These are phyloP conservation scores for Punctularia strigosozonata DNA, from an alignment of 768 basidiomycete genomes.

Conservation along the genomic window DNA sequence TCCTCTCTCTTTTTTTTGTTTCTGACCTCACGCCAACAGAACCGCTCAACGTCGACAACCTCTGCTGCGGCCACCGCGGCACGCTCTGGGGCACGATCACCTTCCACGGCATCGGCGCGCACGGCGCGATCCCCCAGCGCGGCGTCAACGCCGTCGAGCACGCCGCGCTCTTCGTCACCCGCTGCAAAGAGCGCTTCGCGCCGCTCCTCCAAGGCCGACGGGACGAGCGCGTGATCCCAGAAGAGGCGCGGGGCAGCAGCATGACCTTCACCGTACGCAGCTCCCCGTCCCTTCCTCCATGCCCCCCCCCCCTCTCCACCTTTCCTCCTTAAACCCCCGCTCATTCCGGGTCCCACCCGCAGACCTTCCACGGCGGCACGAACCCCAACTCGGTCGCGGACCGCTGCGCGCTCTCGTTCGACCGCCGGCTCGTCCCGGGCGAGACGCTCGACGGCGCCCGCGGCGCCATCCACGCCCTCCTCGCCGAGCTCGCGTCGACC, in stretches of 20 bases:
- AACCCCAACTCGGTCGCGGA: constrained; percentile 4
- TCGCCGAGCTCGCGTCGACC: neutral
- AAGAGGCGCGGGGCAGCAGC: constrained; percentile 1
- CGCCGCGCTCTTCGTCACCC: constrained; percentile 2
- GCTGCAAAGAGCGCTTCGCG: neutral
- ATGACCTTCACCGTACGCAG: constrained; percentile 3
- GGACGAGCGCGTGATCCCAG: constrained; percentile 3
- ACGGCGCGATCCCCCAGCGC: constrained; percentile 4
- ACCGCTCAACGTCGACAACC: constrained; percentile 4
- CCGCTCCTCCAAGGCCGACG: neutral
- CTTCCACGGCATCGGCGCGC: constrained; percentile 1
- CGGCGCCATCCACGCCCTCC: constrained; percentile 1
- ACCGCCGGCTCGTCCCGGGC: constrained; percentile 4
- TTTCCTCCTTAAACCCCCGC: no score
- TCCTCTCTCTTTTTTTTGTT: no score
- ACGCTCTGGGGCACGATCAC: constrained; percentile 5
- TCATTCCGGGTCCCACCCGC: no score
- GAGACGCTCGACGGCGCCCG: constrained; percentile 5
- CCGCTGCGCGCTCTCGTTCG: constrained; percentile 1
- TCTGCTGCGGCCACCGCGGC: constrained; percentile 4
- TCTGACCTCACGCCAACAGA: no score
- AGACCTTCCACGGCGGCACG: neutral
- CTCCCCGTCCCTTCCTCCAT: no score
- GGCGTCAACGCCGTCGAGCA: constrained; percentile 5
- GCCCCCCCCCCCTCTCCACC: no score